phyloP scores from a whole-genome alignment of 495 filamentous ascomycete genomes.

The Aspergillus nanangensis region DNA sequence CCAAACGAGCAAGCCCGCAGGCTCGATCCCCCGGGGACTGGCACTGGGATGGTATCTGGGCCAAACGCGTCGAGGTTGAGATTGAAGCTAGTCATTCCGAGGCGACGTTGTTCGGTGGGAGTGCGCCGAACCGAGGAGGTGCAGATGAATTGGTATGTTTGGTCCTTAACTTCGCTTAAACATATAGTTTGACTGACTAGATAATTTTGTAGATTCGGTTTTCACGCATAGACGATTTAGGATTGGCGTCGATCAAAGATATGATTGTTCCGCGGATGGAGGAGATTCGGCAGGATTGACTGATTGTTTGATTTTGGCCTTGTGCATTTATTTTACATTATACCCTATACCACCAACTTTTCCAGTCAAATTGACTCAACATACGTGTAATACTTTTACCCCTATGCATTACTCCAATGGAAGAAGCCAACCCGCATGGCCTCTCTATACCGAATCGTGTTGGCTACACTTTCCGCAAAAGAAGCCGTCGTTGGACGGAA shows the following conservation, averaged over 20 bases:
- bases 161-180: not conserved
- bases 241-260: constrained; percentile 54
- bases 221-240: constrained; percentile 57
- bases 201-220: constrained; percentile 78
- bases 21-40: constrained; percentile 70
- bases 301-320: constrained; percentile 2
- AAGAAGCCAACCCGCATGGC: too few species aligned
- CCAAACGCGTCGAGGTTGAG: constrained; percentile 71
- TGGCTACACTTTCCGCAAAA: too few species aligned
- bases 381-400: too few species aligned
- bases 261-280: constrained; percentile 53
- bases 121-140: constrained; percentile 44
- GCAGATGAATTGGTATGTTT: constrained; percentile 63
- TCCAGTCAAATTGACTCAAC: constrained; percentile 2
- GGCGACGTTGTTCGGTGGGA: constrained; percentile 64
- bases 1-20: constrained; percentile 32
- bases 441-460: too few species aligned
- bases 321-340: constrained; percentile 19
- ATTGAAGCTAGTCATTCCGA: constrained; percentile 75
- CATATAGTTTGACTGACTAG: not conserved
- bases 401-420: too few species aligned
- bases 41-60: constrained; percentile 97
- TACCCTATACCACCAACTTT: constrained; percentile 16
- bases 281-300: constrained; percentile 21
- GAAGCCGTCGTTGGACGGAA: too few species aligned